A percentile compares a stretch with the other conserved stretches of the same genome.
phyloP scores from a whole-genome alignment of 306 rosid genomes.

The Quercus rubra region DNA sequence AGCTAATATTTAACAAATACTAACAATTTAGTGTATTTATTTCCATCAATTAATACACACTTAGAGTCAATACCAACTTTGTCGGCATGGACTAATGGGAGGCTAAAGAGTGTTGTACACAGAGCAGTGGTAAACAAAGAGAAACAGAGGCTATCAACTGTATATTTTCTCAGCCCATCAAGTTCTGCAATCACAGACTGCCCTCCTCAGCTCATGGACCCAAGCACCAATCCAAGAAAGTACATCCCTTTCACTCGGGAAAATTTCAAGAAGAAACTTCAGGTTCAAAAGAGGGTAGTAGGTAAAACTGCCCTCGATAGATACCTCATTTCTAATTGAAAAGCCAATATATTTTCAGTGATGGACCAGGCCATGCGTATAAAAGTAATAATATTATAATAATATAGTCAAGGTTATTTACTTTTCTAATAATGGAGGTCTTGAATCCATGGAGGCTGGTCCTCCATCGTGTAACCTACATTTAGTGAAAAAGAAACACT shows the following conservation, averaged over 20 bases:
- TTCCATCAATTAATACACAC: too few relatives aligned
- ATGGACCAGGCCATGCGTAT: not conserved
- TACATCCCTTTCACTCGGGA: not conserved
- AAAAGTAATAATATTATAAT: too few relatives aligned
- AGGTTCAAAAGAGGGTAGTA: not conserved
- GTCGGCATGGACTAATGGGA: not conserved
- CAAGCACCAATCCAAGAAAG: not conserved
- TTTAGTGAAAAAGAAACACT: too few relatives aligned
- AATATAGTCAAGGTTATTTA: too few relatives aligned
- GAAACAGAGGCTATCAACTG: not conserved
- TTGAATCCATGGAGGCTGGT: not conserved
- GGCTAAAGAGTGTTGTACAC: not conserved
- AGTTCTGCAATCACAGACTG: not conserved
- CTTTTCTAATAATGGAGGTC: not conserved
- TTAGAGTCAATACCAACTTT: not conserved
- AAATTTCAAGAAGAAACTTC: not conserved
- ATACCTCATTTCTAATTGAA: not conserved
- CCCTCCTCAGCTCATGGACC: not conserved
- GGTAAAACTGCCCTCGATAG: not conserved
- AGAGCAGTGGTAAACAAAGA: constrained; percentile 7
- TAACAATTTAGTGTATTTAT: not conserved
- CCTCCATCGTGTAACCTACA: too few relatives aligned
- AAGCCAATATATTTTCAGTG: not conserved
- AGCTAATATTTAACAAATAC: not conserved
- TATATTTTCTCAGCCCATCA: constrained; percentile 1